Evolutionary conservation across 2,329 filamentous ascomycete species (phyloP).

Genomic region (Truncatella angustata): DNA sequence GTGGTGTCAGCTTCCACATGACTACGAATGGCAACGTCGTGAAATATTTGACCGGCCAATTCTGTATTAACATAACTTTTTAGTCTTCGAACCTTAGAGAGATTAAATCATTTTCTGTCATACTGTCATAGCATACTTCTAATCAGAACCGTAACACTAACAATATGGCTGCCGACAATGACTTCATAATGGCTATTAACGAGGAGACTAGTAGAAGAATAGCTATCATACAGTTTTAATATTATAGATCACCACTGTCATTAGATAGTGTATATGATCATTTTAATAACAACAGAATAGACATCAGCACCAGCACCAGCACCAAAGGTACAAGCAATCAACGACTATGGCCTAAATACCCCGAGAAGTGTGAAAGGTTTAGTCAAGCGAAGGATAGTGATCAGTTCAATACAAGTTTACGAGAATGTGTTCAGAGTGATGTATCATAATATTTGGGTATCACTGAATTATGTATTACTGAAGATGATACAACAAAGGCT

Average conservation of each 20-base stretch:
- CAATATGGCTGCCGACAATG: neutral
- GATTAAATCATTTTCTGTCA: neutral
- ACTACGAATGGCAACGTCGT: too few species aligned
- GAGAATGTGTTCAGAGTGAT: too few species aligned
- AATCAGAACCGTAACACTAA: neutral
- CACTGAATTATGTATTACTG: too few species aligned
- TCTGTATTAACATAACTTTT: too few species aligned
- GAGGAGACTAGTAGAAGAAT: slow-evolving; percentile 73
- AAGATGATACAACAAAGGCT: too few species aligned
- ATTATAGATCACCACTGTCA: slow-evolving; percentile 46
- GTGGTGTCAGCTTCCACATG: too few species aligned
- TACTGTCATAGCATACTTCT: neutral
- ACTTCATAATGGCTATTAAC: slow-evolving; percentile 37
- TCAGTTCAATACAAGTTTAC: neutral
- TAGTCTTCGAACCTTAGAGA: too few species aligned
- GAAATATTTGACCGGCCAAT: too few species aligned
- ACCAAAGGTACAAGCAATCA: slow-evolving; percentile 14
- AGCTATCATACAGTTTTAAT: slow-evolving; percentile 83
- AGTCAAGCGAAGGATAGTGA: neutral
- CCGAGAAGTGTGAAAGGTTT: neutral
- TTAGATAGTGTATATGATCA: too few species aligned
- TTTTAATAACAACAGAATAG: too few species aligned
- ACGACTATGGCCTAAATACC: slow-evolving; percentile 11
- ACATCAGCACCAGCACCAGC: slow-evolving; percentile 13
- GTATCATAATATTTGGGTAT: too few species aligned